Conservation (phyloP, 116 monocot species). For the Dioscorea cayenensis region DNA sequence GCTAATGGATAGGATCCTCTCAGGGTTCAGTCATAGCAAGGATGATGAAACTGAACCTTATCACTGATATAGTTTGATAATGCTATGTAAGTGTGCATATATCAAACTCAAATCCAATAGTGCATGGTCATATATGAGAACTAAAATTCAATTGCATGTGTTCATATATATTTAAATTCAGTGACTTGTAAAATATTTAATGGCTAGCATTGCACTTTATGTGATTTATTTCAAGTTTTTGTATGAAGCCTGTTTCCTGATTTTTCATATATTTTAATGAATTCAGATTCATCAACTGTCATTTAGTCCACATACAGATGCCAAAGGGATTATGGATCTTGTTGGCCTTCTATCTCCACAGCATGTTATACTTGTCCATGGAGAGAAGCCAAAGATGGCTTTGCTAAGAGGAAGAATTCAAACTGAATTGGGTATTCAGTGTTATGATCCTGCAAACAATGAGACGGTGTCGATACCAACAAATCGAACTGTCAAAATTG, state of each 20-base stretch:
- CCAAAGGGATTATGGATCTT: constrained; percentile 98
- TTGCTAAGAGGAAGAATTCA: constrained; percentile 68
- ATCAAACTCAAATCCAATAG: background rate
- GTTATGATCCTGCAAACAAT: constrained; percentile 76
- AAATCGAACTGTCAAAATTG: constrained; percentile 36
- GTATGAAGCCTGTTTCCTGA: background rate
- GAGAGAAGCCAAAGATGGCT: constrained; percentile 94
- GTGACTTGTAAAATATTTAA: too few species aligned
- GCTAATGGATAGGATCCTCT: background rate
- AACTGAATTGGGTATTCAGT: constrained; percentile 63
- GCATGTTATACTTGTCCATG: constrained; percentile 89
- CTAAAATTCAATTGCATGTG: too few species aligned
- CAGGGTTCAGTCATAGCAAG: background rate
- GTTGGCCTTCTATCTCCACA: constrained; percentile 63
- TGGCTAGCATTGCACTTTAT: too few species aligned
- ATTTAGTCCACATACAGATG: constrained; percentile 93
- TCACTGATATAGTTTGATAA: background rate
- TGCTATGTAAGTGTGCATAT: background rate
- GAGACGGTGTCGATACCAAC: constrained; percentile 58
- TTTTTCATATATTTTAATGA: background rate
- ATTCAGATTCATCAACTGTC: constrained; percentile 88
- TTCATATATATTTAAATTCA: too few species aligned
- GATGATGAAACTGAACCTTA: too few species aligned
- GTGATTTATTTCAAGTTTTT: too few species aligned
- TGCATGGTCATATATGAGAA: background rate